Evolutionary conservation across 164 flowering plant species (phyloP), one percentile per base, ranked within the genome.

Genomic region (Kingdonia uniflora): DNA sequence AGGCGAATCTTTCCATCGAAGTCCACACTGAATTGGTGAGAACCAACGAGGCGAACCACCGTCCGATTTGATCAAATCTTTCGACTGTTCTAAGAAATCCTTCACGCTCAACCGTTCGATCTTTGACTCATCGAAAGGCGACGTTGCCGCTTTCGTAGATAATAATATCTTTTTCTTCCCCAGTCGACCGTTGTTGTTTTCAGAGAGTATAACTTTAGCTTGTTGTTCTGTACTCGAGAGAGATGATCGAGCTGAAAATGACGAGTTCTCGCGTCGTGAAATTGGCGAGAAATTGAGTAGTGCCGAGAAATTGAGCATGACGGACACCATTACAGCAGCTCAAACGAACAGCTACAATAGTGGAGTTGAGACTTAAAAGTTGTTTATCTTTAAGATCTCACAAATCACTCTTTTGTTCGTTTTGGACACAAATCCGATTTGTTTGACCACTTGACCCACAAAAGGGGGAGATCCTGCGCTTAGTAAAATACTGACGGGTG

Each of bases 1-100:
- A 42, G 84, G 87, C 49, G 80, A 64, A 33, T 61, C 23, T 1
- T 61, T 19, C 55, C 46, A 41, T 19, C 62, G 65, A 55, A 59
- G 22, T 14, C 72, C 74, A 44, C 76, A 65, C 53, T 79, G 84
- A 64, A 79, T 25, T 0, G 81, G 88, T 26, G 85, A 74, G 57
- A 82, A 82, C 85, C 88, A 82, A 6, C 88, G 72, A 15, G 87
- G 82, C 51, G 82, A 80, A 26, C 83, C 87, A 21, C 74, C 79
- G 57, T 74, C 80, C 7, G 75, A 57, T 68, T 48, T 66, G 49
- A 76, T 66, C 35, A 76, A 25, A 19, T 69, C 73, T 57, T 55
- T 71, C 13, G 75, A 39, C 29, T 59, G 54, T 16, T 72, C 76
- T 4, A 80, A 59, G 51, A 58, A 80, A 42, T 78, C 82, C 58